These are phyloP conservation scores for Paecilomyces variotii DNA, from an alignment of 2,329 filamentous ascomycete species.

Conservation along the genomic window DNA sequence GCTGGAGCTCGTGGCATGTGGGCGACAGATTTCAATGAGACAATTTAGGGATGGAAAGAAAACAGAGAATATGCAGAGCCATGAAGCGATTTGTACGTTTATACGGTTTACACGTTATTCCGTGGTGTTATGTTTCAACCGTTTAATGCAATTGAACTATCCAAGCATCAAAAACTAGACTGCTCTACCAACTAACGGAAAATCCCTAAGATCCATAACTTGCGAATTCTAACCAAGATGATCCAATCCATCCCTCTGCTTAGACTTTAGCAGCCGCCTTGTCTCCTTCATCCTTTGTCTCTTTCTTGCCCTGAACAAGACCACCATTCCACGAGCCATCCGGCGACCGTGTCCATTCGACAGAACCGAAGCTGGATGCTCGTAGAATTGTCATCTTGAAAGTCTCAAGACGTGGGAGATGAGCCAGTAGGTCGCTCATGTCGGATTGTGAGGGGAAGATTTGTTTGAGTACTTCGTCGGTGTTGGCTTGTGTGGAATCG, in stretches of 20 bases:
- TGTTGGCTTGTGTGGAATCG: background rate
- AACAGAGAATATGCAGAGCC: background rate
- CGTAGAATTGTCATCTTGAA: conserved; percentile 32
- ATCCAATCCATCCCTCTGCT: background rate
- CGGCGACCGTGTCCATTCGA: conserved; percentile 4
- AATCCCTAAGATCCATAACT: background rate
- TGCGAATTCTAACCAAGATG: background rate
- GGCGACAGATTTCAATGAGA: background rate
- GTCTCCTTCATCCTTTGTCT: background rate
- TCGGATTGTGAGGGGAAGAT: conserved; percentile 12
- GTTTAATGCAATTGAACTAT: background rate
- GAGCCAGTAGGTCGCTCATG: conserved; percentile 21
- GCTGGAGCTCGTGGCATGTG: background rate
- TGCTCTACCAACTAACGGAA: background rate
- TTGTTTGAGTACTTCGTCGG: conserved; percentile 1
- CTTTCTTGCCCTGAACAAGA: background rate
- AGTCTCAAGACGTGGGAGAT: conserved; percentile 25
- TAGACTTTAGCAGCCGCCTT: background rate
- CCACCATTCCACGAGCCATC: conserved; percentile 1
- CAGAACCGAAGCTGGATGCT: conserved; percentile 10
- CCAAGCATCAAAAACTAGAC: background rate
- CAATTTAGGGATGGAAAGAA: background rate
- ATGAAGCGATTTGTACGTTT: background rate
- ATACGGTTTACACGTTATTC: background rate
- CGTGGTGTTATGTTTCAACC: background rate